These are phyloP conservation scores for Scleroderma citrinum DNA, from an alignment of 768 basidiomycete genomes.

Conservation along the genomic window DNA sequence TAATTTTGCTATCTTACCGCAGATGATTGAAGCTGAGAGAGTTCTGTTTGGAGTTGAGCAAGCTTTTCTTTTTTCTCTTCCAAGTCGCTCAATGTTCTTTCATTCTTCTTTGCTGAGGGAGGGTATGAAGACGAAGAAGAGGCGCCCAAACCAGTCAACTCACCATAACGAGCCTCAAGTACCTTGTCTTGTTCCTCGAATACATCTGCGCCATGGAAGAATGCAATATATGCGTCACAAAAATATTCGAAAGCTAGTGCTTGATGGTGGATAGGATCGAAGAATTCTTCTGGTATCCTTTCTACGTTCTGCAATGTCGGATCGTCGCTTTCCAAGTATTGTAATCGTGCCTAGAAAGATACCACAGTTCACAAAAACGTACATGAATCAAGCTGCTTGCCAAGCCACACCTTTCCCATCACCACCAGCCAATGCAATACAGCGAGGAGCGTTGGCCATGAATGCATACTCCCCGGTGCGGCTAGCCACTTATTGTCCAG, in stretches of 20 bases:
- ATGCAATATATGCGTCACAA: slow-evolving; percentile 57
- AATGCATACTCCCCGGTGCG: slow-evolving; percentile 83
- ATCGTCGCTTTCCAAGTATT: slow-evolving; percentile 57
- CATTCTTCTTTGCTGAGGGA: slow-evolving; percentile 60
- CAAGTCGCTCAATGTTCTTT: slow-evolving; percentile 57
- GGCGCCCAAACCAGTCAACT: slow-evolving; percentile 9
- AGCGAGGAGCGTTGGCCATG: slow-evolving; percentile 87
- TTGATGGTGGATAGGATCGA: slow-evolving; percentile 65
- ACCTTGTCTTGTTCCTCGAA: slow-evolving; percentile 65
- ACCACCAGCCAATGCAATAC: slow-evolving; percentile 92
- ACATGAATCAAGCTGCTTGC: background rate
- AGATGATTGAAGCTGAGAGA: slow-evolving; percentile 54
- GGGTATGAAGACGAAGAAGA: background rate
- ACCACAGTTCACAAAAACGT: background rate
- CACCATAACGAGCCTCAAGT: slow-evolving; percentile 76
- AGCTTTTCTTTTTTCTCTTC: slow-evolving; percentile 50
- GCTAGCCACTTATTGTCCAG: slow-evolving; percentile 85
- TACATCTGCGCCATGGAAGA: slow-evolving; percentile 62
- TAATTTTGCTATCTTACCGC: slow-evolving; percentile 37
- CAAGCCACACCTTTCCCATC: slow-evolving; percentile 60
- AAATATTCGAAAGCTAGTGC: slow-evolving; percentile 76
- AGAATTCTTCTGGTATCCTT: slow-evolving; percentile 68
- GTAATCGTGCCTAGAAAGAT: slow-evolving; percentile 23
- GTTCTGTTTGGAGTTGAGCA: slow-evolving; percentile 43
- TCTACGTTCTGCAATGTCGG: slow-evolving; percentile 60